Base-by-base conservation (phyloP, 2,329 filamentous ascomycete genomes). In the Hypoxylon sp. region DNA sequence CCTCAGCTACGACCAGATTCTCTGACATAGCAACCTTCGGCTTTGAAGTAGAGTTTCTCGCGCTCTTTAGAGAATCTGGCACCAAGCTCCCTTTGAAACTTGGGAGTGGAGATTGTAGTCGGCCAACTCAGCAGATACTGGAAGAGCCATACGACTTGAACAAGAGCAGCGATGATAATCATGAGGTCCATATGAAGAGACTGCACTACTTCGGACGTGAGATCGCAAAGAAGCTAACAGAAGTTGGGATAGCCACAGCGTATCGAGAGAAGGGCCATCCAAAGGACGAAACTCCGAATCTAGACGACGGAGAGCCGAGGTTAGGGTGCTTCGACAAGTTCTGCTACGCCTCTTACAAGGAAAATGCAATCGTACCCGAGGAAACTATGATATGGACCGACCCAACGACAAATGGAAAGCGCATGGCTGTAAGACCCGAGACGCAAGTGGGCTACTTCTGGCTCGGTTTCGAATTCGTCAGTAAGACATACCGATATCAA, bases 311-410 rank as follows among this genome's bases (percentile, higher is more conserved):
- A 30, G 52, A 59, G 3, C 14, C 58, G 5, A 51, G 23, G 13
- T 46, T 70, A 41, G 68, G 68, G 13, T 38, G 36, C 1, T 68
- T 70, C 14, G 57, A 55, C 14, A 41, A 55, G n/a, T 70, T 60
- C 19, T 48, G 65, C 46, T 70, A 65, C 50, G 59, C 41, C 17
- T 38, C 52, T 3, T 70, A 70, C n/a, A 68, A 63, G 36, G 11
- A 64, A 14, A 65, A 46, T n/a, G 50, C 49, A 23, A 60, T 68
- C 46, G 68, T 68, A 7, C 61, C 68, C 1, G 68, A 71, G 38
- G 68, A 68, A 36, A 67, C 63, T 6, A 69, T 68, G 66, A 69
- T 68, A 43, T 70, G 68, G 68, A 68, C 65, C 1, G 65, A 70
- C 19, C 68, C 68, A 36, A 28, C n/a, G 3, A 56, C 50, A 3